A percentile compares a stretch with the other conserved stretches of the same genome.
Evolutionary conservation across 2,329 filamentous ascomycete genomes (phyloP).

Genomic region (Thelonectria discophora): DNA sequence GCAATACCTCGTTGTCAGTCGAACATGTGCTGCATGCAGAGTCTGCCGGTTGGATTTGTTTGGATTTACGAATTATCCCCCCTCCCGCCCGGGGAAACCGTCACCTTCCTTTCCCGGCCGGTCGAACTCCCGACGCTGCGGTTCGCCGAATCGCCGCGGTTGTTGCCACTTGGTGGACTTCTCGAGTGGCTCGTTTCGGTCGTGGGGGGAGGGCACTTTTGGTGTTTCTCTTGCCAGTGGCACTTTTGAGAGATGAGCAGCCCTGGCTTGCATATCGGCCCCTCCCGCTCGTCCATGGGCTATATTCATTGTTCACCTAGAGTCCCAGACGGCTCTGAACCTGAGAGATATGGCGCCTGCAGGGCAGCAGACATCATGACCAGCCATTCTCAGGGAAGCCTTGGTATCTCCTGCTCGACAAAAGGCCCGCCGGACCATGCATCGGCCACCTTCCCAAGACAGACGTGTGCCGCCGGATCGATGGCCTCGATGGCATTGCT

Average conservation of each 20-base stretch:
- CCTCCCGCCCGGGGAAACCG: not conserved
- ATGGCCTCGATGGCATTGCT: not conserved
- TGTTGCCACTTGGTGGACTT: not conserved
- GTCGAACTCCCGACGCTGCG: not conserved
- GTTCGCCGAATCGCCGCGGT: too few relatives aligned
- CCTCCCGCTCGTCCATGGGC: not conserved
- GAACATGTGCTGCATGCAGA: too few relatives aligned
- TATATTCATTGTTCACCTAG: not conserved
- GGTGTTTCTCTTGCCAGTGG: not conserved
- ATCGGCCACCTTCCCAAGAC: constrained; percentile 3
- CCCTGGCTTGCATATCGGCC: not conserved
- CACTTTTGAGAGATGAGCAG: not conserved
- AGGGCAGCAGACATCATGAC: too few relatives aligned
- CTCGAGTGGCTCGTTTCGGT: not conserved
- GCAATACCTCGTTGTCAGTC: not conserved
- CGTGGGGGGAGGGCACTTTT: not conserved
- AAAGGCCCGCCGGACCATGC: not conserved
- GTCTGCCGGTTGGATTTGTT: too few relatives aligned
- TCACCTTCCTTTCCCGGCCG: constrained; percentile 1
- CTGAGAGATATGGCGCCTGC: not conserved
- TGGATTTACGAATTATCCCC: too few relatives aligned
- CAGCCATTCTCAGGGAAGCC: not conserved
- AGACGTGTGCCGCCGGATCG: not conserved
- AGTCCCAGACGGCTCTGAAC: not conserved
- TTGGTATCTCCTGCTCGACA: not conserved